Evolutionary conservation across 768 basidiomycete species (phyloP).

Genomic region (Bullera alba): DNA sequence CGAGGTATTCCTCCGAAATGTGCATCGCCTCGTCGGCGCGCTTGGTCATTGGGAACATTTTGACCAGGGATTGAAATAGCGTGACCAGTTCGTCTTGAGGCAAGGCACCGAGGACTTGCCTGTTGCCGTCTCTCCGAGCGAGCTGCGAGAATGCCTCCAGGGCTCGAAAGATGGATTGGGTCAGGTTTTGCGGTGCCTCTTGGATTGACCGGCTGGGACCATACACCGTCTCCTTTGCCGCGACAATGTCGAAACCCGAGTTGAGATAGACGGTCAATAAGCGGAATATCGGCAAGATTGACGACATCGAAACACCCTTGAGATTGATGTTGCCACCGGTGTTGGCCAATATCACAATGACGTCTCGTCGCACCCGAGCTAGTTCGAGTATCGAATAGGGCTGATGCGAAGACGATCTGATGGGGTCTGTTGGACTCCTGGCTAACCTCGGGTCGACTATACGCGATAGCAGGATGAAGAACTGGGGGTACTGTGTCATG

Average conservation of each 20-base stretch:
- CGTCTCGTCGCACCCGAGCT: constrained; percentile 68
- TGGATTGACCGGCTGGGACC: constrained; percentile 39
- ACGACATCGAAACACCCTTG: constrained; percentile 44
- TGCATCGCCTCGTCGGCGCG: constrained; percentile 55
- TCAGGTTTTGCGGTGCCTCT: constrained; percentile 54
- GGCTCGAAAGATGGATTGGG: constrained; percentile 52
- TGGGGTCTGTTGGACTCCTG: constrained; percentile 9
- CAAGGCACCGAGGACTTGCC: constrained; percentile 59
- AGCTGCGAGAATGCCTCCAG: constrained; percentile 78
- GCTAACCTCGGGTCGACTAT: constrained; percentile 53
- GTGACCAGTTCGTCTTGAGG: constrained; percentile 56
- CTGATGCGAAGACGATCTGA: constrained; percentile 46
- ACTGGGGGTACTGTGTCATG: constrained; percentile 59
- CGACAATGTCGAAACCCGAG: constrained; percentile 55
- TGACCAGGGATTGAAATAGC: constrained; percentile 65
- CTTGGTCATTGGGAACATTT: constrained; percentile 73
- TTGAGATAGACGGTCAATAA: constrained; percentile 68
- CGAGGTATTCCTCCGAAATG: constrained; percentile 59
- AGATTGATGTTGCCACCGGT: constrained; percentile 54
- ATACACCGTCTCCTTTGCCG: constrained; percentile 19
- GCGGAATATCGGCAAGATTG: constrained; percentile 55
- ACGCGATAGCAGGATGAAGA: constrained; percentile 63
- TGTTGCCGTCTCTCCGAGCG: constrained; percentile 68
- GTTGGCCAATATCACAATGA: constrained; percentile 61
- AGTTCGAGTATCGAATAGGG: constrained; percentile 66